phyloP scores from a whole-genome alignment of 805 yeast species.

The Metschnikowia orientalis region DNA sequence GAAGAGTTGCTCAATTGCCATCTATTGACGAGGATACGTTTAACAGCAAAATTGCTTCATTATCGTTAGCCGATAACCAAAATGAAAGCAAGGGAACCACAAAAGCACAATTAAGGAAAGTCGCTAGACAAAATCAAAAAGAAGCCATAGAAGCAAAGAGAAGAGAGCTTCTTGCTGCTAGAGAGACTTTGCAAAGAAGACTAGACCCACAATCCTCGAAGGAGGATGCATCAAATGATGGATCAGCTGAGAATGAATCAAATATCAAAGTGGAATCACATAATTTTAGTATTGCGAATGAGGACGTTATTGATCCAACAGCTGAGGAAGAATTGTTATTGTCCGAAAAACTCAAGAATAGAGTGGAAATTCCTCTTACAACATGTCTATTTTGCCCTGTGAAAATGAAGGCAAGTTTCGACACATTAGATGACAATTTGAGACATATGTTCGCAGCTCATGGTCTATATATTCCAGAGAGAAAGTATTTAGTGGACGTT shows the following conservation, averaged over 20 bases:
- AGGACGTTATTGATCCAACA: too few species aligned
- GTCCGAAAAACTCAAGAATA: conserved; percentile 42
- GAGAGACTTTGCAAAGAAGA: conserved; percentile 17
- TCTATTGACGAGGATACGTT: conserved; percentile 23
- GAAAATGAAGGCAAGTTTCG: conserved; percentile 30
- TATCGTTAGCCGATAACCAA: conserved; percentile 15
- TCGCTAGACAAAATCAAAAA: conserved; percentile 45
- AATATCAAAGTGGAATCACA: background rate
- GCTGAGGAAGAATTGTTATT: conserved; percentile 43
- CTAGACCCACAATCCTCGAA: conserved; percentile 2
- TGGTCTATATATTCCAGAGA: conserved; percentile 88
- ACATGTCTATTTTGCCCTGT: conserved; percentile 49
- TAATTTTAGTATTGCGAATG: conserved; percentile 12
- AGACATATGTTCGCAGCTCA: conserved; percentile 75
- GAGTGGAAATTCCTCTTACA: conserved; percentile 45
- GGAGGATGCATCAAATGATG: background rate
- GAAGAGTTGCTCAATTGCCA: conserved; percentile 38
- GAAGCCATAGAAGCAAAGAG: conserved; percentile 48
- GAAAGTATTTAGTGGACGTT: conserved; percentile 59
- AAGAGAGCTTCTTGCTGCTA: conserved; percentile 35
- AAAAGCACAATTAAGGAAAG: conserved; percentile 44
- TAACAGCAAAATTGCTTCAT: conserved; percentile 20
- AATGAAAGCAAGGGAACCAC: conserved; percentile 17
- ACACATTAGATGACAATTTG: conserved; percentile 41
- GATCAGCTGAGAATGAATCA: conserved; percentile 4